Evolutionary conservation across 2,329 filamentous ascomycete species (phyloP).

Genomic region (Cadophora luteo-olivacea): DNA sequence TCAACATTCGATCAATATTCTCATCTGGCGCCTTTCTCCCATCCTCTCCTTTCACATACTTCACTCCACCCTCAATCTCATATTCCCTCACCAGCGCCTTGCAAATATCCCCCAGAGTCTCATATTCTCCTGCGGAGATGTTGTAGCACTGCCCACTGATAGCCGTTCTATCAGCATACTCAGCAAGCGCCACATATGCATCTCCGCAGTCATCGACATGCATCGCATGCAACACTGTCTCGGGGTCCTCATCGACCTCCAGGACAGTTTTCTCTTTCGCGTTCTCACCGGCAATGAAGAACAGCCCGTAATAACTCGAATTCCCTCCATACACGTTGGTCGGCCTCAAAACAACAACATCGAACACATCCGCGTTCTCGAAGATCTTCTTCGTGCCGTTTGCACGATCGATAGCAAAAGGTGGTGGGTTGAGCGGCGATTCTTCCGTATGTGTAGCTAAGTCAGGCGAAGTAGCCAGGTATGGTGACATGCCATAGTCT

Average conservation of each 20-base stretch:
- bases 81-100: constrained; percentile 51
- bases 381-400: constrained; percentile 47
- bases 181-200: constrained; percentile 54
- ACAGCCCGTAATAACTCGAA: constrained; percentile 46
- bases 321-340: constrained; percentile 55
- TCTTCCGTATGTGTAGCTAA: constrained; percentile 52
- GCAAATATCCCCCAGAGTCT: constrained; percentile 51
- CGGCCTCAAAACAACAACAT: constrained; percentile 52
- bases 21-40: constrained; percentile 18
- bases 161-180: constrained; percentile 35
- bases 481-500: constrained; percentile 51
- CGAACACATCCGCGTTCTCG: constrained; percentile 49
- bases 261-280: constrained; percentile 38
- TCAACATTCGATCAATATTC: constrained; percentile 21
- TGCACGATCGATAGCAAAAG: constrained; percentile 44
- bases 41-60: constrained; percentile 29
- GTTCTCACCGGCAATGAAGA: constrained; percentile 44
- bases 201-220: constrained; percentile 58
- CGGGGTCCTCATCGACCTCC: constrained; percentile 45
- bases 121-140: constrained; percentile 52
- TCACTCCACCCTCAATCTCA: constrained; percentile 44
- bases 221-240: constrained; percentile 53
- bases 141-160: constrained; percentile 53
- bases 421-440: constrained; percentile 47
- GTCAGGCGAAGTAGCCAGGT: constrained; percentile 38